Base-by-base conservation (phyloP, 345 rosid genomes). In the Pistacia atlantica region DNA sequence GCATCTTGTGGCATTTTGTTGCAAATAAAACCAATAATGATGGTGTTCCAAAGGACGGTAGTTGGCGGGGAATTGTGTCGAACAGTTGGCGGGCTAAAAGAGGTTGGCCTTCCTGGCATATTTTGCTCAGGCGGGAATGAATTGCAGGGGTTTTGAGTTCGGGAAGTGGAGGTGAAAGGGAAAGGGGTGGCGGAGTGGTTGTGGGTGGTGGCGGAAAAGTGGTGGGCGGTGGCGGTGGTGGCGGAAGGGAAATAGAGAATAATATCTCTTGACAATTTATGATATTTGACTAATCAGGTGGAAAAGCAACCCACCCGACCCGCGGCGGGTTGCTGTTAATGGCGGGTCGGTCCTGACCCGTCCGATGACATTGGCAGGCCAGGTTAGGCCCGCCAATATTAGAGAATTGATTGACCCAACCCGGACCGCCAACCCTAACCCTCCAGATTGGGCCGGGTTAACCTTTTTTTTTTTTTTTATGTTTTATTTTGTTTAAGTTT, bases 21-120 rank as follows among this genome's bases (percentile, higher is more conserved):
- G 86, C 95, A 95, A n/a, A 95, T 83, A 77, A 88, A 87, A 38
- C 97, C 95, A 18, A 95, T 92, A 78, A 95, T 88, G 71, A 95
- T 87, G 25, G 98, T 89, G 89, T 95, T 95, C 93, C 95, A 92
- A 0, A 95, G 80, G 71, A 89, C 91, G 6, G 91, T 85, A 3
- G 88, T 86, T 22, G 98, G 72, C 86, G 92, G 22, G 95, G 88
- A 83, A 92, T 88, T 71, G 92, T 75, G 76, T 92, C 98, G 84
- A 92, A 91, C 86, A 91, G 86, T 33, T 92, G 97, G 86, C 93
- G 97, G 10, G 92, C 97, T 12, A 91, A 86, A 37, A 79, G 88
- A 69, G 93, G 94, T 70, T 90, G 88, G 60, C 95, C 95, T 35
- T 91, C 89, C 84, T 88, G 95, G 68, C 98, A 95, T 60, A 91